phyloP scores from a whole-genome alignment of 768 basidiomycete species.

The Wakefieldia striispora region DNA sequence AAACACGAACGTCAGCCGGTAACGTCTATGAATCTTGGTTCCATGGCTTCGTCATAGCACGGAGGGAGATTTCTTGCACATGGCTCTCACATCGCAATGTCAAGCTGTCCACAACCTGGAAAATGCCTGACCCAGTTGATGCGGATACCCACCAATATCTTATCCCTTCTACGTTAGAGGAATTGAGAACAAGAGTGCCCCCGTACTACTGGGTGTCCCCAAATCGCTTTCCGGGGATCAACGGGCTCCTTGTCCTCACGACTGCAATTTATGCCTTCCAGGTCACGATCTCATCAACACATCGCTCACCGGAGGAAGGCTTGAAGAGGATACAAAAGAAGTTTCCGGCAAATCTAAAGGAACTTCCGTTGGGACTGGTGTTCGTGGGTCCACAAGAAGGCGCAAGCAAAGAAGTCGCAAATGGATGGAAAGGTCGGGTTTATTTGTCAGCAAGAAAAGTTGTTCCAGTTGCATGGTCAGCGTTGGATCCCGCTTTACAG shows the following conservation, averaged over 20 bases:
- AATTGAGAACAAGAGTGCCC: not conserved
- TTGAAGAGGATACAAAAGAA: not conserved
- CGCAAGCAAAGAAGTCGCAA: not conserved
- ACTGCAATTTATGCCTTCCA: not conserved
- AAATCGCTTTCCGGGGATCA: not conserved
- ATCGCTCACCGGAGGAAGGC: not conserved
- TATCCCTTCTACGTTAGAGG: not conserved
- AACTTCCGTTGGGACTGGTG: not conserved
- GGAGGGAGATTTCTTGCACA: no score
- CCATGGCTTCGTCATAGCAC: not conserved
- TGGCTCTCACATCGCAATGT: not conserved
- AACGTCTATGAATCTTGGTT: not conserved
- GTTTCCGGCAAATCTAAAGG: not conserved
- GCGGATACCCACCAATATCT: no score
- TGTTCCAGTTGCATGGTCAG: no score
- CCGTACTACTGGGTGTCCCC: not conserved
- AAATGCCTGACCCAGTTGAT: no score
- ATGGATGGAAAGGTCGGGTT: not conserved
- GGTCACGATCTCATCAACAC: no score
- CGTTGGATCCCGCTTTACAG: no score
- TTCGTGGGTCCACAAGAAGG: not conserved
- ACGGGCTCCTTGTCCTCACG: not conserved
- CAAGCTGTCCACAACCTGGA: no score
- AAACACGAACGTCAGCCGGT: not conserved
- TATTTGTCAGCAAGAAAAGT: not conserved